Percentiles rank a stretch among this genome's conserved stretches.
Evolutionary conservation across 805 yeast genomes (phyloP).

Genomic region (Cyberlindnera xylosilytica): DNA sequence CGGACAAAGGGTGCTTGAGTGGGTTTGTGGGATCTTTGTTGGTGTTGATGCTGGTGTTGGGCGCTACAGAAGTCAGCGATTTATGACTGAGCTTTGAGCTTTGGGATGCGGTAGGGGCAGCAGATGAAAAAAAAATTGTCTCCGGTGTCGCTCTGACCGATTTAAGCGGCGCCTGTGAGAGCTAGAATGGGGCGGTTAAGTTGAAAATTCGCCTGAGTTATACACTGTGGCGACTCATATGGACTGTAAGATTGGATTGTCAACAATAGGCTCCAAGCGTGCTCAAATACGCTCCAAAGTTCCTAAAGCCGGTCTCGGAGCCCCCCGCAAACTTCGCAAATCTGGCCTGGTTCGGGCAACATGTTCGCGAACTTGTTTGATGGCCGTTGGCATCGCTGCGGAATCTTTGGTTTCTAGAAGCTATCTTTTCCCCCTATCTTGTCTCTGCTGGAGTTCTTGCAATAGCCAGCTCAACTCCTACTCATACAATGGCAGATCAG

Average conservation of each 20-base stretch:
- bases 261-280: too few species aligned
- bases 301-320: background rate
- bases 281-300: too few species aligned
- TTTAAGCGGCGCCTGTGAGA: too few species aligned
- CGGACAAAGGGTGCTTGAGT: too few species aligned
- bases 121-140: conserved; percentile 2
- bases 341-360: background rate
- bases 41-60: background rate
- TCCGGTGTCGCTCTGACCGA: background rate
- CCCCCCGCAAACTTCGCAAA: background rate
- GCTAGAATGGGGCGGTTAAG: too few species aligned
- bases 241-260: too few species aligned
- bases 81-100: background rate
- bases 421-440: background rate
- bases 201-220: too few species aligned
- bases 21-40: too few species aligned
- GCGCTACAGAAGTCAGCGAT: background rate
- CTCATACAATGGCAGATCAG: conserved; percentile 12
- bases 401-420: background rate
- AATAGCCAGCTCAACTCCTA: background rate
- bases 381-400: background rate
- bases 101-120: conserved; percentile 4
- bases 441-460: too few species aligned
- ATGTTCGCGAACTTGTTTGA: conserved; percentile 1
- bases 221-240: too few species aligned